phyloP scores from a whole-genome alignment of 2,329 filamentous ascomycete genomes.

The Xylariales sp. region DNA sequence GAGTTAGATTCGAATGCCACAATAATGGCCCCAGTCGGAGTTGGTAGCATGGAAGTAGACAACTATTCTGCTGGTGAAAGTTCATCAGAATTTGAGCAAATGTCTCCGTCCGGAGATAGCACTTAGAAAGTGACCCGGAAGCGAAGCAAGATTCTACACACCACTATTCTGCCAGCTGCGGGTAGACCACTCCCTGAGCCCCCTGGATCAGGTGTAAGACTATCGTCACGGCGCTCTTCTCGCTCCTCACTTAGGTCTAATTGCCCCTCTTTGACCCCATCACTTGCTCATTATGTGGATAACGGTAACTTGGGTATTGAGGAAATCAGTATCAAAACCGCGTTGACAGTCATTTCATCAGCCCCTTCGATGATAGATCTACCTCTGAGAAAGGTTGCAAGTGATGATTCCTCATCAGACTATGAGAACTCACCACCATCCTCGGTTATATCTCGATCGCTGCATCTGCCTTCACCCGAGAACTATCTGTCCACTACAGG shows the following conservation, averaged over 20 bases:
- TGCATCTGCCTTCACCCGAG: slow-evolving; percentile 18
- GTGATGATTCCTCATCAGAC: slow-evolving; percentile 20
- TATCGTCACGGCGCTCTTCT: slow-evolving; percentile 18
- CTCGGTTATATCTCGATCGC: slow-evolving; percentile 17
- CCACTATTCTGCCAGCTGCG: slow-evolving; percentile 8
- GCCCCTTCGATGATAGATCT: slow-evolving; percentile 22
- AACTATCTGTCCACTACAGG: slow-evolving; percentile 24
- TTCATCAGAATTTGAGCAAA: slow-evolving; percentile 12
- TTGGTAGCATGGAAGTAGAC: no score
- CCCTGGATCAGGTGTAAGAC: slow-evolving; percentile 14
- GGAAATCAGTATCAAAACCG: slow-evolving; percentile 21
- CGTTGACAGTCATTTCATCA: slow-evolving; percentile 20
- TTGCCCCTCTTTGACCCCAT: slow-evolving; percentile 27
- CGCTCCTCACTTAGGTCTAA: slow-evolving; percentile 21
- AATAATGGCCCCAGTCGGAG: no score
- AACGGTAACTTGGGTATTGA: slow-evolving; percentile 26
- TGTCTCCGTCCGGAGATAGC: slow-evolving; percentile 3
- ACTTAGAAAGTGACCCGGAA: neutral
- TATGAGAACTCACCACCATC: slow-evolving; percentile 22
- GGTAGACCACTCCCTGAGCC: slow-evolving; percentile 24
- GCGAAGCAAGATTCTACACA: slow-evolving; percentile 2
- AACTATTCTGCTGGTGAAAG: no score
- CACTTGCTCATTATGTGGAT: slow-evolving; percentile 23
- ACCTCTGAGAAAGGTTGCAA: slow-evolving; percentile 13
- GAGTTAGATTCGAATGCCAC: no score